Evolutionary conservation across 345 rosid species (phyloP), one percentile per base, ranked within the genome.

Genomic region (Pistacia vera): DNA sequence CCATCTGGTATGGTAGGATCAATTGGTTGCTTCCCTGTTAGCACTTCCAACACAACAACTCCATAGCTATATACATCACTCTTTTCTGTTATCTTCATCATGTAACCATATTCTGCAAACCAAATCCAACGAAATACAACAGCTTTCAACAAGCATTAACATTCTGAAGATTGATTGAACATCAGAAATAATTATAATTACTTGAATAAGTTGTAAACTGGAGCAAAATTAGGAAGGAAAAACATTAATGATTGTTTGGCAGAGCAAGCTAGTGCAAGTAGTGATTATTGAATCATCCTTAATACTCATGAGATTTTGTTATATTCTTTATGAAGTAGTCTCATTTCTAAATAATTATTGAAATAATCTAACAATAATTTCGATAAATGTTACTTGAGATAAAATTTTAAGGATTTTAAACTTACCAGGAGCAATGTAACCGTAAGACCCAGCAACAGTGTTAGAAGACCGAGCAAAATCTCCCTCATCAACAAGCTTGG

Each of bases 401-500:
- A 66, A 48, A 59, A 17, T 59, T 41, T 4, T 3, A 13, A 25
- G 22, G 33, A 51, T 57, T 14, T 70, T 68, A 33, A 70, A 70
- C 81, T 80, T 72, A 93, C 98, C 98, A 46, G 99, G 99, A 57
- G 99, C 97, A 51, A 96, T 96, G 86, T 95, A 95, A 63, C 99
- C 98, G 71, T 90, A 96, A 16, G 98, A 93, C 67, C 99, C 98
- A 12, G 98, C 97, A 61, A 96, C 88, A 6, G 97, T 95, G 75
- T 89, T 93, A 75, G 97, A 92, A 68, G 99, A 93, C 63, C 90
- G 86, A 49, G 93, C 89, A 6, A 91, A 89, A 36, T 92, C 90
- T 7, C 91, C 88, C 79, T 88, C 90, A 7, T 86, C 97, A 13
- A 92, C 91, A 61, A 95, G 90, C 88, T 93, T 95, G 28, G 99